Conservation (phyloP, 805 yeast genomes). For the Ogataea neopini region DNA sequence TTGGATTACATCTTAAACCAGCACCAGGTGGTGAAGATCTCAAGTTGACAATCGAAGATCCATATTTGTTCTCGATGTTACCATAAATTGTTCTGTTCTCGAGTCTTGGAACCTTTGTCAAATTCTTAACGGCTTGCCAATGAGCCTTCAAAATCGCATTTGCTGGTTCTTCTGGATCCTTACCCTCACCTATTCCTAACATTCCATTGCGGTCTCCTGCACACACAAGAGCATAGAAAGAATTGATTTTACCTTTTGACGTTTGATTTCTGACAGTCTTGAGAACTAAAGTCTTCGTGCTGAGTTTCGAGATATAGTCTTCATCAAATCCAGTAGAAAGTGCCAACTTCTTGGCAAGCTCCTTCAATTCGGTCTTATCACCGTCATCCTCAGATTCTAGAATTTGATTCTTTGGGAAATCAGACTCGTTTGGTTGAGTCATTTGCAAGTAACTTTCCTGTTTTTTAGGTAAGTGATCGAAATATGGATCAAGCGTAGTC, state of each 20-base stretch:
- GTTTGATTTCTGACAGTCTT: conserved; percentile 91
- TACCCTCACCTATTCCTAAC: conserved; percentile 95
- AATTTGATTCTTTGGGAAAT: conserved; percentile 26
- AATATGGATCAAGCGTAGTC: conserved; percentile 67
- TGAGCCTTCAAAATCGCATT: conserved; percentile 81
- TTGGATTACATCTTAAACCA: conserved; percentile 89
- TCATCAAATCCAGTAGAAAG: conserved; percentile 67
- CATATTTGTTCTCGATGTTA: conserved; percentile 77
- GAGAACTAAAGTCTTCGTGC: conserved; percentile 65
- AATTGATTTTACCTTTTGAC: conserved; percentile 83
- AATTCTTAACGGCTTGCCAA: conserved; percentile 90
- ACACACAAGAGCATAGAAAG: conserved; percentile 79
- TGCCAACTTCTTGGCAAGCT: conserved; percentile 55
- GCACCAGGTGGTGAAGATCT: conserved; percentile 91
- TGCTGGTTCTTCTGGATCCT: conserved; percentile 73
- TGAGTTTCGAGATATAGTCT: conserved; percentile 58
- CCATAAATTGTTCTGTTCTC: conserved; percentile 92
- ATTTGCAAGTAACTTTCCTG: conserved; percentile 25
- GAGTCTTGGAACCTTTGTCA: conserved; percentile 78
- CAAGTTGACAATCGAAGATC: conserved; percentile 79
- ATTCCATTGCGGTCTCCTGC: conserved; percentile 94
- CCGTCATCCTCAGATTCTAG: conserved; percentile 24
- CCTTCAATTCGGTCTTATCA: conserved; percentile 28
- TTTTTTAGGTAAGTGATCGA: conserved; percentile 54
- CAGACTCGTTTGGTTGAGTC: conserved; percentile 29